Conservation (phyloP, 768 basidiomycete genomes). For the Boletus subparvulus region DNA sequence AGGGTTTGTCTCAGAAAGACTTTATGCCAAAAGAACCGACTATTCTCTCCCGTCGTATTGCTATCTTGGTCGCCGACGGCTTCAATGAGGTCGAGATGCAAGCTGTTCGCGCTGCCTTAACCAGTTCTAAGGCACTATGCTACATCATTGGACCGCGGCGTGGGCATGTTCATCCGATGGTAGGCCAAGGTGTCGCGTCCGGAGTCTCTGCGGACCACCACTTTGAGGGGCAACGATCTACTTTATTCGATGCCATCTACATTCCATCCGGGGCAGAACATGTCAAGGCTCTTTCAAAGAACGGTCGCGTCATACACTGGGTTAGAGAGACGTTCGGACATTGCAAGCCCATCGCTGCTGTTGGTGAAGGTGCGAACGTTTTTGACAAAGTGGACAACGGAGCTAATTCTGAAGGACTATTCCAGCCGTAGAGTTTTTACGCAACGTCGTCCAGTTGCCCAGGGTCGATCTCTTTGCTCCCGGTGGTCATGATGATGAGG, state of each 20-base stretch:
- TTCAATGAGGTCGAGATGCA: constrained; percentile 63
- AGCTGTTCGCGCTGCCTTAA: constrained; percentile 54
- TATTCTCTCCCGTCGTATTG: constrained; percentile 68
- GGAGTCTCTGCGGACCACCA: constrained; percentile 62
- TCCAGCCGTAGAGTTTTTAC: constrained; percentile 50
- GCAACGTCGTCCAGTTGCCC: constrained; percentile 45
- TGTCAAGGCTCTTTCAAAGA: constrained; percentile 52
- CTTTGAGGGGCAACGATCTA: constrained; percentile 77
- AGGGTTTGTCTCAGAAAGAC: constrained; percentile 58
- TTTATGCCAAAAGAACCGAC: constrained; percentile 56
- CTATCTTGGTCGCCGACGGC: constrained; percentile 73
- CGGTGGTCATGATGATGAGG: constrained; percentile 32
- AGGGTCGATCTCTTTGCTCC: constrained; percentile 42
- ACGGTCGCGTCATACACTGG: constrained; percentile 78
- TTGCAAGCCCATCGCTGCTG: constrained; percentile 77
- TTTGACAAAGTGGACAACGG: background rate
- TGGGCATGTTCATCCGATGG: constrained; percentile 40
- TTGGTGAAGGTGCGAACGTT: constrained; percentile 52
- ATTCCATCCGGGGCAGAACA: constrained; percentile 70
- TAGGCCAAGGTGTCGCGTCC: constrained; percentile 26
- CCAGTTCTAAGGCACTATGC: constrained; percentile 53
- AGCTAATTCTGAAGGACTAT: background rate
- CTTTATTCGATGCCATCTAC: constrained; percentile 79
- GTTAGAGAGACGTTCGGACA: constrained; percentile 85
- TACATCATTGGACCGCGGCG: constrained; percentile 71